Percentiles rank a stretch among this genome's conserved stretches.
phyloP scores from a whole-genome alignment of 805 yeast species.

The Pichia thaimueangensis region DNA sequence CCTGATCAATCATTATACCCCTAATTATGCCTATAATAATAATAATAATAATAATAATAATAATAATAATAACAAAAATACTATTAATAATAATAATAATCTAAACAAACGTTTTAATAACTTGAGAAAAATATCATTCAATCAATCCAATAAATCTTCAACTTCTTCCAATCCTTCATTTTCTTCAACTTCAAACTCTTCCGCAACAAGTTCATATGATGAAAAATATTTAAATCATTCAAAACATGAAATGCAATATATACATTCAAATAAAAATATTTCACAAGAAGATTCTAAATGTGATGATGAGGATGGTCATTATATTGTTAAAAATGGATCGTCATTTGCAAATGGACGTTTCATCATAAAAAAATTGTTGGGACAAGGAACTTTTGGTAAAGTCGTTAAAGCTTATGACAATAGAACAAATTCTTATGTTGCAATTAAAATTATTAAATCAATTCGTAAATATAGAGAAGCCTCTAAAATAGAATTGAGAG shows the following conservation, averaged over 20 bases:
- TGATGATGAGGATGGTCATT: constrained; percentile 72
- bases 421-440: constrained; percentile 55
- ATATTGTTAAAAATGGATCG: constrained; percentile 52
- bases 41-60: constrained; percentile 2
- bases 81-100: neutral
- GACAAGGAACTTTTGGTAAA: constrained; percentile 92
- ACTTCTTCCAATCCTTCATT: constrained; percentile 2
- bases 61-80: too few relatives aligned
- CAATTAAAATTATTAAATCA: constrained; percentile 87
- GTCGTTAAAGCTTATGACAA: constrained; percentile 80
- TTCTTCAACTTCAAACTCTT: constrained; percentile 12
- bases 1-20: constrained; percentile 16
- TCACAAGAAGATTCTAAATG: constrained; percentile 29
- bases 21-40: constrained; percentile 26
- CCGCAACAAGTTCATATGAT: constrained; percentile 14
- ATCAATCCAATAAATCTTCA: constrained; percentile 7
- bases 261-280: neutral
- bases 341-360: constrained; percentile 68
- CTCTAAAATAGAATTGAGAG: constrained; percentile 83
- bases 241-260: constrained; percentile 1
- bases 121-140: constrained; percentile 23
- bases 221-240: constrained; percentile 1
- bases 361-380: constrained; percentile 59
- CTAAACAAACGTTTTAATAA: neutral
- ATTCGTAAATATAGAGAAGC: constrained; percentile 95